These are phyloP conservation scores for Halophytophthora polymorphica DNA, from an alignment of 352 stramenopile species.

Conservation along the genomic window DNA sequence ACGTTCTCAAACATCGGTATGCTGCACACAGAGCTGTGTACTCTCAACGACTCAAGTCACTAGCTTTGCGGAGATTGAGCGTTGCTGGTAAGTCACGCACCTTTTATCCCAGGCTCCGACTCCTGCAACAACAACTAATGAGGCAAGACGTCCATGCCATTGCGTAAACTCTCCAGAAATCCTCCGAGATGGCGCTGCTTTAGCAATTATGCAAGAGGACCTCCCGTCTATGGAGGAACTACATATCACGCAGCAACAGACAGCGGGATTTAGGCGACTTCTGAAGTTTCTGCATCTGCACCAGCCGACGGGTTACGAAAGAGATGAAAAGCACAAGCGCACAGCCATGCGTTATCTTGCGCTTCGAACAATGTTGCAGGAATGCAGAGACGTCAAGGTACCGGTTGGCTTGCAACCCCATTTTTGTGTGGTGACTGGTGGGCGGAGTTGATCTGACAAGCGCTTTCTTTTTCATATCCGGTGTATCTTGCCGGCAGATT, in stretches of 20 bases:
- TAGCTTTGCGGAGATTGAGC: slow-evolving; percentile 43
- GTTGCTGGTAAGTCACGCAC: slow-evolving; percentile 30
- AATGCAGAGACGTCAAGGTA: slow-evolving; percentile 59
- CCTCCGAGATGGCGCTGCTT: slow-evolving; percentile 33
- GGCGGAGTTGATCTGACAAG: no score
- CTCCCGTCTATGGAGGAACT: slow-evolving; percentile 36
- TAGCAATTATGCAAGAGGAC: slow-evolving; percentile 22
- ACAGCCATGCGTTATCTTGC: slow-evolving; percentile 47
- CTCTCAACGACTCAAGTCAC: slow-evolving; percentile 38
- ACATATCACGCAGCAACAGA: slow-evolving; percentile 31
- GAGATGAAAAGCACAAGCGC: slow-evolving; percentile 51
- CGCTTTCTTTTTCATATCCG: neutral
- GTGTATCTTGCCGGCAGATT: slow-evolving; percentile 25
- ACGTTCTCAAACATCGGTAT: neutral
- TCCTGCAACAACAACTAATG: no score
- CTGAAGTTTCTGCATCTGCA: slow-evolving; percentile 55
- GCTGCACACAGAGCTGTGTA: slow-evolving; percentile 29
- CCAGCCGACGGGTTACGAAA: slow-evolving; percentile 56
- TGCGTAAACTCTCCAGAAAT: slow-evolving; percentile 35
- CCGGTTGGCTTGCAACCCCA: neutral
- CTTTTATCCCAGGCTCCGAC: neutral
- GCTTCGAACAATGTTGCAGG: slow-evolving; percentile 47
- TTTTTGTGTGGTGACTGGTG: no score
- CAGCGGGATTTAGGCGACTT: slow-evolving; percentile 37
- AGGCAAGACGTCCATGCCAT: neutral